A percentile compares a stretch with the other conserved stretches of the same genome.
Conservation (phyloP, 768 basidiomycete species). For the Hygrophorus russula region DNA sequence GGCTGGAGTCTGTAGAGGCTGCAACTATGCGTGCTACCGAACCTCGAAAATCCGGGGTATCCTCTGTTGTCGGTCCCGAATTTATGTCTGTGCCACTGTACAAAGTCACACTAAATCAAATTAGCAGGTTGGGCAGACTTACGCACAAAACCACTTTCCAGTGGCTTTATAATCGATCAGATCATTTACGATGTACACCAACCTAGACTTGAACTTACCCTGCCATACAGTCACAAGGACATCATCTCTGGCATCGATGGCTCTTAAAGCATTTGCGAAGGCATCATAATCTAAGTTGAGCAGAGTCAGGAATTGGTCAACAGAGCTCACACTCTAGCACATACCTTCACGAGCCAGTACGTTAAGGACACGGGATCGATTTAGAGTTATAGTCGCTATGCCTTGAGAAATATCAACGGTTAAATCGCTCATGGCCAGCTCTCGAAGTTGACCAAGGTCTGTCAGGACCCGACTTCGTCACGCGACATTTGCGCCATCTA, state of each 20-base stretch:
- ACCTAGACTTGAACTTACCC: slow-evolving; percentile 24
- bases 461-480: neutral
- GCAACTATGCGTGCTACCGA: slow-evolving; percentile 35
- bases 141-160: slow-evolving; percentile 71
- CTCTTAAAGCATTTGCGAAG: slow-evolving; percentile 45
- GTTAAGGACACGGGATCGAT: slow-evolving; percentile 48
- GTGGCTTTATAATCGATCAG: slow-evolving; percentile 27
- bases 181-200: neutral
- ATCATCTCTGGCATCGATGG: slow-evolving; percentile 47
- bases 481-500: neutral
- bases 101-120: neutral
- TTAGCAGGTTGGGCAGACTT: slow-evolving; percentile 14
- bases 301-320: neutral
- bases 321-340: slow-evolving; percentile 3
- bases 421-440: slow-evolving; percentile 31
- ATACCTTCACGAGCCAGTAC: slow-evolving; percentile 44
- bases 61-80: slow-evolving; percentile 10
- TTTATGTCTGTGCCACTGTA: slow-evolving; percentile 51
- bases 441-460: too few relatives aligned
- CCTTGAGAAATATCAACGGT: slow-evolving; percentile 37
- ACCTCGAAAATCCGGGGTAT: slow-evolving; percentile 24
- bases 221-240: slow-evolving; percentile 61
- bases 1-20: slow-evolving; percentile 48
- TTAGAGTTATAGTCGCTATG: slow-evolving; percentile 61
- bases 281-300: slow-evolving; percentile 35